These are phyloP conservation scores for Chlamydomonas schloesseri DNA, from an alignment of 139 green algal genomes.

Conservation along the genomic window DNA sequence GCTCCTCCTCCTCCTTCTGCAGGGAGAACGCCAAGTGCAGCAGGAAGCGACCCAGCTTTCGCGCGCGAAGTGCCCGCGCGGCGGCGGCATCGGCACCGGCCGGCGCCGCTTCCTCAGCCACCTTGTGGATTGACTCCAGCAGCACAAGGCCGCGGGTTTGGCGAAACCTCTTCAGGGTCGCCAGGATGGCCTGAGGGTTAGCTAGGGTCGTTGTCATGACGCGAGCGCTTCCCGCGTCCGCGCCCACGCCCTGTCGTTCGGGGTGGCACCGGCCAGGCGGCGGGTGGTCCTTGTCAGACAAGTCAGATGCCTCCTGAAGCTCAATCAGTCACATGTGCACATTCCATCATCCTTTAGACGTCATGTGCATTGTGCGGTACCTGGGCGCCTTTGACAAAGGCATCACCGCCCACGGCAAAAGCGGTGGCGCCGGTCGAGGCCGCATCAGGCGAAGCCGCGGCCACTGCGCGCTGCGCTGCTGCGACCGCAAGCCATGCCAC, in stretches of 20 bases:
- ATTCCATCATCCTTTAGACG: too few species aligned
- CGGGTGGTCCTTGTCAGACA: too few species aligned
- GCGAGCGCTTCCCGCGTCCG: too few species aligned
- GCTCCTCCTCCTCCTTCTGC: too few species aligned
- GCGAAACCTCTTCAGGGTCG: background rate
- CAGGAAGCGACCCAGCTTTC: background rate
- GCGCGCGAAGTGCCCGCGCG: background rate
- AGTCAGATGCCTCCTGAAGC: too few species aligned
- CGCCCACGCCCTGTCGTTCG: too few species aligned
- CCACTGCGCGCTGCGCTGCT: background rate
- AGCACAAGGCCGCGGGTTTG: conserved; percentile 1
- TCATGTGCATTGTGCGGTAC: too few species aligned
- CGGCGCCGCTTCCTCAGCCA: background rate
- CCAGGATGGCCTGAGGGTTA: background rate
- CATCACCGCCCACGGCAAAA: too few species aligned
- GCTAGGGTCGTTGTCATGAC: background rate
- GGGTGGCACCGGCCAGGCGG: too few species aligned
- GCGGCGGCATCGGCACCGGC: background rate
- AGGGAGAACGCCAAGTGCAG: background rate
- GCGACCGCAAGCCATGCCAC: conserved; percentile 9
- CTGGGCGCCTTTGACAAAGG: too few species aligned
- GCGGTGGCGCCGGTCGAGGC: too few species aligned
- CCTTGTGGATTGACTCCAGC: background rate
- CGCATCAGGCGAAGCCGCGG: background rate
- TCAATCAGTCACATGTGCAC: too few species aligned